Base-by-base conservation (phyloP, 1,284 basidiomycete species). In the Tylopilus microsporus region DNA sequence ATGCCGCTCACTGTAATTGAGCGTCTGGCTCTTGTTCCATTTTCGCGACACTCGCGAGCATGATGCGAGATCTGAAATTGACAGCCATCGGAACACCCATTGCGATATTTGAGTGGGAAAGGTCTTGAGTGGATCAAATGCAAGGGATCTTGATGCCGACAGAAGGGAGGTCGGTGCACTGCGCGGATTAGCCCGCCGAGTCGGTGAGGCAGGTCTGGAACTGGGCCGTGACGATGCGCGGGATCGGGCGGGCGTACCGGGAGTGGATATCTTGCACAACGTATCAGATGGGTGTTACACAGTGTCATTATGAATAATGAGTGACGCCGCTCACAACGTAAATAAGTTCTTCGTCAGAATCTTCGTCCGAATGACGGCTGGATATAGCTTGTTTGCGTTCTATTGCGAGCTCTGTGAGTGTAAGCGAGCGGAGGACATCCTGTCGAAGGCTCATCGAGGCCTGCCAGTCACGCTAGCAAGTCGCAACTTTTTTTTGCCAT, bases 21-120 rank as follows among this genome's bases (percentile, higher is more conserved):
- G 70, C 0, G 91, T 91, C 74, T 93, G 91, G 62, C 90, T 92
- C 72, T 85, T 86, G 61, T 80, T 82, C 92, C 92, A 96, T 71
- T 92, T 89, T 73, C 82, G 86, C 55, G 85, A 92, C 7, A 95
- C 91, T 49, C 86, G 74, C 30, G 91, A 82, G 66, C 91, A 94
- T 47, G 81, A 79, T 3, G 89, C 86, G 37, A 96, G 81, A 56
- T 91, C 83, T 55, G 74, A 74, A 45, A 89, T 76, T n/a, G 81
- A 73, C 5, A 96, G 77, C 58, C 75, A 73, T 3, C 81, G 73
- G 69, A 95, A 94, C 57, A 94, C 83, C 32, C 81, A 77, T 65
- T 94, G 91, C 0, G 86, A 85, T 13, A 94, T 66, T 62, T 92
- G 87, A 2, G 91, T 94, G 2, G 91, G 89, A 50, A 95, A 79